Evolutionary conservation across 2,329 filamentous ascomycete genomes (phyloP).

Genomic region (Penicillium sp.): DNA sequence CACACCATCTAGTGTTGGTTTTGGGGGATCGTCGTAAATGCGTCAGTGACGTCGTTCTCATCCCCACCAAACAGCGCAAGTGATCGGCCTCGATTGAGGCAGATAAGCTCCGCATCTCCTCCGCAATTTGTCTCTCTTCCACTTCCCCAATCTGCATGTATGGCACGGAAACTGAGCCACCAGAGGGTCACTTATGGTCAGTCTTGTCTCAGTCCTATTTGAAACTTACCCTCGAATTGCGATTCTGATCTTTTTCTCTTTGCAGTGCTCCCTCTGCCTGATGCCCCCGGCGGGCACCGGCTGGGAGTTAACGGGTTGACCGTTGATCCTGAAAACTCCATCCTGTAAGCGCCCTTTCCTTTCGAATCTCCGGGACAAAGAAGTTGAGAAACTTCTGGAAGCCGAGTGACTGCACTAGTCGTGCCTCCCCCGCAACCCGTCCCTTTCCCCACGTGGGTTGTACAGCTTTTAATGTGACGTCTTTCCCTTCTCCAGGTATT

Average conservation of each 20-base stretch:
- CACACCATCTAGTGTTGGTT: not conserved
- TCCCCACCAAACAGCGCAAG: conserved; percentile 22
- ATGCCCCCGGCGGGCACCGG: conserved; percentile 79
- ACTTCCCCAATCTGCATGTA: conserved; percentile 37
- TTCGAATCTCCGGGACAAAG: not conserved
- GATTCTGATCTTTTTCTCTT: not conserved
- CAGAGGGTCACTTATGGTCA: conserved; percentile 68
- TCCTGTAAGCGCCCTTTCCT: conserved; percentile 66
- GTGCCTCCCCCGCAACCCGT: not conserved
- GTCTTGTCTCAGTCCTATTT: conserved; percentile 16
- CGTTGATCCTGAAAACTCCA: conserved; percentile 77
- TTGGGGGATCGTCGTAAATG: not conserved
- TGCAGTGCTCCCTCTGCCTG: conserved; percentile 69
- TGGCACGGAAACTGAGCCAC: conserved; percentile 69
- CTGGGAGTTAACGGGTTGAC: conserved; percentile 94
- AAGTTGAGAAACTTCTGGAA: not conserved
- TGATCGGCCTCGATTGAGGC: conserved; percentile 26
- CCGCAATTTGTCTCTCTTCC: conserved; percentile 25
- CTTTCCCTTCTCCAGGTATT: conserved; percentile 65
- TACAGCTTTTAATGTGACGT: conserved; percentile 23
- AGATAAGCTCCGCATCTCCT: conserved; percentile 33
- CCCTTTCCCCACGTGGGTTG: conserved; percentile 8
- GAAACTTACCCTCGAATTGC: not conserved
- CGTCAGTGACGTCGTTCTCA: conserved; percentile 20
- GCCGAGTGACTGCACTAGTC: not conserved